A percentile compares a stretch with the other conserved stretches of the same genome.
phyloP scores from a whole-genome alignment of 768 basidiomycete species.

The Suillus cothurnatus region DNA sequence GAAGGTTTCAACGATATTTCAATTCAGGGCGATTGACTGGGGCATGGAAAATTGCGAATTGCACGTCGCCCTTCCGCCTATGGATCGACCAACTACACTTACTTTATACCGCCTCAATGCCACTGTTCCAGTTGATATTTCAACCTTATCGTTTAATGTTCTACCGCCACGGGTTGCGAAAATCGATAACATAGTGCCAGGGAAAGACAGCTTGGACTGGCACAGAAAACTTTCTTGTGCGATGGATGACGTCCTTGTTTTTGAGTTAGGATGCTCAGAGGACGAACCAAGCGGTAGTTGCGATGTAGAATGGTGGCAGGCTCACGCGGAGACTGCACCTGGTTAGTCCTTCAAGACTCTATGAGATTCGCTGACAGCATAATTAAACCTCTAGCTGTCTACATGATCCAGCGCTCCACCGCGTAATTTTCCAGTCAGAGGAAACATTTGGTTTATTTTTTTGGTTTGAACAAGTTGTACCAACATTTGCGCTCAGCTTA shows the following conservation, averaged over 20 bases:
- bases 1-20: conserved; percentile 1
- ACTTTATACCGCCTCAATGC: neutral
- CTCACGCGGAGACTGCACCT: neutral
- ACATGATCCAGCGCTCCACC: neutral
- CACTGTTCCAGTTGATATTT: conserved; percentile 1
- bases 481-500: no score
- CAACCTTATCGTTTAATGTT: neutral
- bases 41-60: neutral
- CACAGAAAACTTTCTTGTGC: conserved; percentile 4
- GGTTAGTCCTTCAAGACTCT: neutral
- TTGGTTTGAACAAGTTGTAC: no score
- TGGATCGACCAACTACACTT: neutral
- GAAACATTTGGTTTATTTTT: neutral
- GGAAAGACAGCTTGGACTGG: neutral
- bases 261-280: neutral
- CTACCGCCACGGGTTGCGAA: neutral
- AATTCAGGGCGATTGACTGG: conserved; percentile 2
- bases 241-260: conserved; percentile 3
- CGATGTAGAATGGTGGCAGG: conserved; percentile 1
- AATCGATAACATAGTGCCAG: neutral
- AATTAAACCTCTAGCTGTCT: neutral
- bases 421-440: neutral
- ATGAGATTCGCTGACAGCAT: neutral
- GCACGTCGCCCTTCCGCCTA: neutral
- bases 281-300: neutral